phyloP scores from a whole-genome alignment of 2,329 filamentous ascomycete species.

The Paraphoma chrysanthemicola region DNA sequence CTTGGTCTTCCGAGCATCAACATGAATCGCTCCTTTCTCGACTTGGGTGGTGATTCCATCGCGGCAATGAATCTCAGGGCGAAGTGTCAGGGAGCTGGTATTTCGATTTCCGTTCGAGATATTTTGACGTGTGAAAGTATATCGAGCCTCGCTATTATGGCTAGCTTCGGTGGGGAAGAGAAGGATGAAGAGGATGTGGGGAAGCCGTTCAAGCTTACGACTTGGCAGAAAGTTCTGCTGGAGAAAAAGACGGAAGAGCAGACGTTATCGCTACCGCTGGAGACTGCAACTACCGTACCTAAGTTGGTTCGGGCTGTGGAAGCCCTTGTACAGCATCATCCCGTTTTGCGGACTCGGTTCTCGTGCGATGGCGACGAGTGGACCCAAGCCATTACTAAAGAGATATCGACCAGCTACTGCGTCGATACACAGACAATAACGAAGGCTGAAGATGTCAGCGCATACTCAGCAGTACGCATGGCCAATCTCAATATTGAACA shows the following conservation, averaged over 20 bases:
- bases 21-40: conserved; percentile 19
- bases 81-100: conserved; percentile 9
- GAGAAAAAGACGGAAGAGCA: conserved; percentile 21
- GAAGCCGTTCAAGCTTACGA: conserved; percentile 45
- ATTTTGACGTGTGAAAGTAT: conserved; percentile 18
- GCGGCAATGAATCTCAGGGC: conserved; percentile 35
- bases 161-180: conserved; percentile 7
- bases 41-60: conserved; percentile 32
- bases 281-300: conserved; percentile 17
- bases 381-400: conserved; percentile 16
- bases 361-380: conserved; percentile 5
- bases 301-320: conserved; percentile 27
- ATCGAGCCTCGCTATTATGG: conserved; percentile 14
- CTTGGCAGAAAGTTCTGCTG: conserved; percentile 50
- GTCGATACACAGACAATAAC: conserved; percentile 10
- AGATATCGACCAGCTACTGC: conserved; percentile 14
- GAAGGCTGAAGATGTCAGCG: conserved; percentile 6
- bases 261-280: conserved; percentile 45
- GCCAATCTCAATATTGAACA: conserved; percentile 12
- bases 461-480: conserved; percentile 1
- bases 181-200: conserved; percentile 15
- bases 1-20: conserved; percentile 26
- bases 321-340: conserved; percentile 18
- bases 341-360: conserved; percentile 27
- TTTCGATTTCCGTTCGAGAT: conserved; percentile 18